Evolutionary conservation across 2,329 filamentous ascomycete species (phyloP), one percentile per base, ranked within the genome.

Genomic region (Exophiala xenobiotica): DNA sequence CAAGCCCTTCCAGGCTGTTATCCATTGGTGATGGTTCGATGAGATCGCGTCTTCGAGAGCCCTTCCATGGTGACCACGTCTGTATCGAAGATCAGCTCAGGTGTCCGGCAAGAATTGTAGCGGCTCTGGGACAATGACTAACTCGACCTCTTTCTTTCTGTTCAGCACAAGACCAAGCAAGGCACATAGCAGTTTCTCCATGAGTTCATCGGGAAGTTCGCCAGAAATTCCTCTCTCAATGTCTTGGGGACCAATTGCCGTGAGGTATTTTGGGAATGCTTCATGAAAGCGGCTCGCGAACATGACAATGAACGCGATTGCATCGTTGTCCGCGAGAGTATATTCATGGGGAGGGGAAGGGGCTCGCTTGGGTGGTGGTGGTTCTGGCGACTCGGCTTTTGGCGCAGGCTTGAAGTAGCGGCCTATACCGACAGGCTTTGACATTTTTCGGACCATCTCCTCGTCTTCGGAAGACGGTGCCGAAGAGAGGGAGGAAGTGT

Each of bases 71-170:
- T 99, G 93, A 45, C 90, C 91, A 62, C 88, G 83, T 71, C 93
- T 99, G 64, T 61, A 58, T 37, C 44, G 16, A 31, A 55, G 48
- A 55, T 42, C 49, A 49, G 27, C 43, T n/a, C 6, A 35, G 18
- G 9, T 14, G 14, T 31, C 11, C 19, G 38, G 20, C 27, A 31
- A 26, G 22, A n/a, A 11, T 39, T 19, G 31, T 38, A 19, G 12
- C 7, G 37, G 24, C 23, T n/a, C 16, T n/a, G 14, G 22, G 6
- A 33, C 11, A 16, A 31, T 6, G 24, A 75, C 90, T 72, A 82
- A 97, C 93, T 99, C 96, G 68, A 97, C 88, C 73, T 96, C 91
- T 69, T 99, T 96, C 78, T 99, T 97, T 70, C 93, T 86, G 71
- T 99, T 99, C 65, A 99, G 78, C 49, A 96, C 82, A 63, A 99